Base-by-base conservation (phyloP, 1,284 basidiomycete species). In the Lignosus rhinocerotis region DNA sequence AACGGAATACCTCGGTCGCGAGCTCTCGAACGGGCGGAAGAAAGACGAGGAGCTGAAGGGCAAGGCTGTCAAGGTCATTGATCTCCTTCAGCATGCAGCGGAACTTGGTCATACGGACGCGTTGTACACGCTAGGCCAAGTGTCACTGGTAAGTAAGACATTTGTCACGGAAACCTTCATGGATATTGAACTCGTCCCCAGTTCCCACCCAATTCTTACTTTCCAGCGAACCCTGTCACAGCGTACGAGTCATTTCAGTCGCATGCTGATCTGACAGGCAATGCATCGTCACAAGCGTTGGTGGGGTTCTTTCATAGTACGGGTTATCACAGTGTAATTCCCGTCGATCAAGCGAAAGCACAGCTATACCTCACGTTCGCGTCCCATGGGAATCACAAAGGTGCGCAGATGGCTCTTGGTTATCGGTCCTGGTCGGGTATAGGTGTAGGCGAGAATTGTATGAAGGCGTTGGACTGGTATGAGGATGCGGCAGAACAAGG, bases 391-490 rank as follows among this genome's bases (percentile, higher is more conserved):
- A 93, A 91, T 0, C 84, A 96, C 73, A 85, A 88, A 64, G 87
- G 91, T 5, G 92, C 96, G 0, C 90, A 96, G 71, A 95, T 96
- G 92, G 86, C 94, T 0, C 79, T 99, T 39, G 97, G 89, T 0
- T 98, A 96, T 73, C 85, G 95, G n/a, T 90, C 96, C 70, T 97
- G 93, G 91, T 89, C 90, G 30, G 97, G 97, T 0, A 96, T 99
- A 59, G 93, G 95, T 6, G 90, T 92, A 0, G 80, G 87, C 53
- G 94, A 97, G 71, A 87, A 89, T 67, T 98, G 96, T 71, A 79
- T 85, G 69, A 78, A 84, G 6, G 92, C 95, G 3, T 75, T 94
- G 46, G 83, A 85, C 25, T 97, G 92, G 88, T 98, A 97, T 71
- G 90, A 93, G 68, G 80, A 79, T 41, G 93, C 94, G 0, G 91